Evolutionary conservation across 805 yeast species (phyloP).

Genomic region (Ascoidea rubescens): DNA sequence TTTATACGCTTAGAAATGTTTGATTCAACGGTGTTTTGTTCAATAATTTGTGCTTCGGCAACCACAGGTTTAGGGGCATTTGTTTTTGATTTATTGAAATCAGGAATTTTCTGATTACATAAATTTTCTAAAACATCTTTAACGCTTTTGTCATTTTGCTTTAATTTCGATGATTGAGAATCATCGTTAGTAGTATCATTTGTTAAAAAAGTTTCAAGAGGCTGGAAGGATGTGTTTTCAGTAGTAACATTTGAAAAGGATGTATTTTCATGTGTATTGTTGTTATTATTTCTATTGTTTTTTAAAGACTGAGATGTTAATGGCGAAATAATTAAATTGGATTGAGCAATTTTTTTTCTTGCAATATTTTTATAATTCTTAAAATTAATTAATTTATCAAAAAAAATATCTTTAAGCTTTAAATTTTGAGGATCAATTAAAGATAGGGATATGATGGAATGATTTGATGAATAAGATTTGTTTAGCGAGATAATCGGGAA

Average conservation of each 20-base stretch:
- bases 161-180: not conserved
- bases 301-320: too few species aligned
- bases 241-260: too few species aligned
- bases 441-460: not conserved
- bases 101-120: not conserved
- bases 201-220: not conserved
- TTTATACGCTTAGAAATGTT: too few species aligned
- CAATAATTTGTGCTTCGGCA: not conserved
- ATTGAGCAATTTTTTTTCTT: not conserved
- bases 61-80: not conserved
- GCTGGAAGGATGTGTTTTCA: not conserved
- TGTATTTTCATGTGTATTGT: not conserved
- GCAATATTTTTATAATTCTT: too few species aligned
- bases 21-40: too few species aligned
- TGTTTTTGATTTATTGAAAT: not conserved
- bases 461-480: not conserved
- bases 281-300: too few species aligned
- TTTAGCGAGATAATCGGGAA: too few species aligned
- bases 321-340: not conserved
- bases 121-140: too few species aligned
- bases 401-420: too few species aligned
- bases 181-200: not conserved
- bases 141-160: not conserved
- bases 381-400: not conserved
- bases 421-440: not conserved